These are phyloP conservation scores for Leccinum variabile DNA, from an alignment of 1,284 basidiomycete species.

Conservation along the genomic window DNA sequence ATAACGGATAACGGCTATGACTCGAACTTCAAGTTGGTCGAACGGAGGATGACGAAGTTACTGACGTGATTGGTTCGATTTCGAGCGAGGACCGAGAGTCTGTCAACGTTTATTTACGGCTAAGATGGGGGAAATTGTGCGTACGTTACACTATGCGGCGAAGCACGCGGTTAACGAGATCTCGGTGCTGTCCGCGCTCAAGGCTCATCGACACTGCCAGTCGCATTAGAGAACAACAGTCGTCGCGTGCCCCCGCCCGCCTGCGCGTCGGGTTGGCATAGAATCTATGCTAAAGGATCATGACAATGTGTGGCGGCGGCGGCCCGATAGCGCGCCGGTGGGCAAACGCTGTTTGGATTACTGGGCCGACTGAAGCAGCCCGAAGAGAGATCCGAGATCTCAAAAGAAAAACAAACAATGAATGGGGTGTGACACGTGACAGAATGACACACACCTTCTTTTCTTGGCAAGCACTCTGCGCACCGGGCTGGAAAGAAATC, in stretches of 20 bases:
- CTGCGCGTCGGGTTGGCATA: slow-evolving; percentile 12
- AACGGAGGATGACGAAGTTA: slow-evolving; percentile 18
- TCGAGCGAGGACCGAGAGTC: slow-evolving; percentile 11
- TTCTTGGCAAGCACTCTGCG: slow-evolving; percentile 16
- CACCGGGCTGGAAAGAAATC: slow-evolving; percentile 19
- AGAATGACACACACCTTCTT: slow-evolving; percentile 19
- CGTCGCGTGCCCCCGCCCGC: not conserved
- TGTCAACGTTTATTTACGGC: slow-evolving; percentile 34
- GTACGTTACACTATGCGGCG: slow-evolving; percentile 28
- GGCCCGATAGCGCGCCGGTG: slow-evolving; percentile 7
- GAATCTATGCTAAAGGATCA: slow-evolving; percentile 1
- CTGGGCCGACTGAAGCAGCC: not conserved
- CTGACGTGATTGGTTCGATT: slow-evolving; percentile 31
- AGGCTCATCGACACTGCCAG: not conserved
- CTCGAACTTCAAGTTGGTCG: slow-evolving; percentile 13
- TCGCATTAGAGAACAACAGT: not conserved
- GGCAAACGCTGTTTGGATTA: slow-evolving; percentile 1
- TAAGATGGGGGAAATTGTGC: slow-evolving; percentile 16
- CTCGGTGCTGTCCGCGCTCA: slow-evolving; percentile 8
- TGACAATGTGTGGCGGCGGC: not conserved
- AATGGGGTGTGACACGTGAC: slow-evolving; percentile 24
- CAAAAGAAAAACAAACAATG: slow-evolving; percentile 3
- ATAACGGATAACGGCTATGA: slow-evolving; percentile 17
- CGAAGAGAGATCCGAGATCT: slow-evolving; percentile 18
- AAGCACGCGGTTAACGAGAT: slow-evolving; percentile 14